Conservation (phyloP, 129 eudicot species). For the Kitagawia praeruptora region DNA sequence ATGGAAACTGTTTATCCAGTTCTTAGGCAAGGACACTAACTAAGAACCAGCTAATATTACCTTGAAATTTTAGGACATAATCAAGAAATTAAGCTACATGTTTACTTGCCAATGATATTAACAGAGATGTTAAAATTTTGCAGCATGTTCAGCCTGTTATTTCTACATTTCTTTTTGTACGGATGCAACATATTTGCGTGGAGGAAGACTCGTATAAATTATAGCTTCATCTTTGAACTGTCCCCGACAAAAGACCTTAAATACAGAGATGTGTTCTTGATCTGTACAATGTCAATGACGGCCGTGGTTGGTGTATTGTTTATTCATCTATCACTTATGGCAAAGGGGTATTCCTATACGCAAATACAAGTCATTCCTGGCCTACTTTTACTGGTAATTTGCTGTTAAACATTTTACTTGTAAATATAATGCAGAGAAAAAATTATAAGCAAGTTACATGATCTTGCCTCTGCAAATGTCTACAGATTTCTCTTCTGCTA, state of each 20-base stretch:
- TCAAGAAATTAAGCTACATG: background rate
- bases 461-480: background rate
- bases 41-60: background rate
- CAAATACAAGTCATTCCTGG: conserved; percentile 79
- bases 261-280: conserved; percentile 82
- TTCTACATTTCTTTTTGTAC: conserved; percentile 74
- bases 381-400: conserved; percentile 64
- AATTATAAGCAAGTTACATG: too few species aligned
- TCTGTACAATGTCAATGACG: conserved; percentile 73
- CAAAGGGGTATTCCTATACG: conserved; percentile 62
- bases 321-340: conserved; percentile 59
- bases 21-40: conserved; percentile 51
- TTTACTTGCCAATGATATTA: background rate
- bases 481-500: conserved; percentile 48
- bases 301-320: conserved; percentile 69
- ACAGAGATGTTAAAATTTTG: conserved; percentile 20
- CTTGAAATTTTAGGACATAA: background rate
- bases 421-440: background rate
- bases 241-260: conserved; percentile 61
- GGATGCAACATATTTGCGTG: conserved; percentile 95
- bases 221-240: conserved; percentile 83
- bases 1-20: conserved; percentile 99
- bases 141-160: conserved; percentile 91
- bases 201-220: conserved; percentile 70
- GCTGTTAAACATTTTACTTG: background rate